phyloP scores from a whole-genome alignment of 768 basidiomycete genomes.

The Galerina marginata region DNA sequence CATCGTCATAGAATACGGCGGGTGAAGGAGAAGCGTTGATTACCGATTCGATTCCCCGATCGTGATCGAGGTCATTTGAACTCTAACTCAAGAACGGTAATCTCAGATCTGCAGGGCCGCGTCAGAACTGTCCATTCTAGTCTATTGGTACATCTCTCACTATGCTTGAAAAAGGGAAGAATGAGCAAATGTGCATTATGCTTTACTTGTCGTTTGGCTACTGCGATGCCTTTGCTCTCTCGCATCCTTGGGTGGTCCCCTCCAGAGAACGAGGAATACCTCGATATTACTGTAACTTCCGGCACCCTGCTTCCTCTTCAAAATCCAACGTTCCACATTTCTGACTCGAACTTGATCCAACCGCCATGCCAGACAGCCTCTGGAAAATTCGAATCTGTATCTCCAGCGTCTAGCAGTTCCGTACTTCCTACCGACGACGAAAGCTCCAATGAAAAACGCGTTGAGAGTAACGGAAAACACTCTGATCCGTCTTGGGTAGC shows the following conservation, averaged over 20 bases:
- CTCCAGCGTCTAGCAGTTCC: conserved; percentile 28
- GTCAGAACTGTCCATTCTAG: conserved; percentile 21
- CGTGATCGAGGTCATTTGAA: conserved; percentile 27
- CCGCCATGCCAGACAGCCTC: conserved; percentile 11
- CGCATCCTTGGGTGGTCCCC: conserved; percentile 39
- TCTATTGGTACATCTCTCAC: conserved; percentile 4
- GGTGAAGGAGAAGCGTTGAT: not conserved
- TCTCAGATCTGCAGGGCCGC: conserved; percentile 20
- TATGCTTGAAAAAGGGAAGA: conserved; percentile 18
- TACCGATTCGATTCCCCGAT: conserved; percentile 6
- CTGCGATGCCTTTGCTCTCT: conserved; percentile 26
- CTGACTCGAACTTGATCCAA: conserved; percentile 23
- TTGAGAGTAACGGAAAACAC: conserved; percentile 25
- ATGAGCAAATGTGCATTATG: conserved; percentile 6
- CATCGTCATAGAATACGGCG: not conserved
- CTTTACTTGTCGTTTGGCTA: conserved; percentile 8
- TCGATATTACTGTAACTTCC: conserved; percentile 26
- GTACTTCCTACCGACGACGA: conserved; percentile 29
- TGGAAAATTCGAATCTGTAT: conserved; percentile 18
- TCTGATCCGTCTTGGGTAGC: conserved; percentile 65
- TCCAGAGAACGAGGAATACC: conserved; percentile 31
- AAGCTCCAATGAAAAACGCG: conserved; percentile 14
- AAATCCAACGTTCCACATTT: conserved; percentile 29
- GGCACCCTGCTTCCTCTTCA: conserved; percentile 22
- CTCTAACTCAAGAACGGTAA: conserved; percentile 8